Evolutionary conservation across 352 stramenopile genomes (phyloP).

Genomic region (Pythium plurisporium): DNA sequence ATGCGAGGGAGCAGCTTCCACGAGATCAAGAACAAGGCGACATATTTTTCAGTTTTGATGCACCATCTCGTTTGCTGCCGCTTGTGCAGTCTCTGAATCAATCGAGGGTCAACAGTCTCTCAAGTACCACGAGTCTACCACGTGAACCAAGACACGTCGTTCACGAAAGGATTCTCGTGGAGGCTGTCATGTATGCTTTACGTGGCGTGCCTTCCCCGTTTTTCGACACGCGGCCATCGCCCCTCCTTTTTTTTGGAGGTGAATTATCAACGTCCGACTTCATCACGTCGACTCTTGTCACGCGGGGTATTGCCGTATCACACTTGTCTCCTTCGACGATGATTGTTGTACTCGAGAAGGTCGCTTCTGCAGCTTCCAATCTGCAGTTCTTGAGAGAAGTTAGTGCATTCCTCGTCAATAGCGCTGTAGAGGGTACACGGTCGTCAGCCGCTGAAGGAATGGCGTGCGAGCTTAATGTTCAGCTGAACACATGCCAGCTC

Average conservation of each 20-base stretch:
- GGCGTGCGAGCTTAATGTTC: conserved; percentile 33
- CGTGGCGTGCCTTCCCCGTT: conserved; percentile 43
- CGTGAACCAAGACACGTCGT: conserved; percentile 27
- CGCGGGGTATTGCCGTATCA: conserved; percentile 27
- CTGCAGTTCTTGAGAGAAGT: conserved; percentile 52
- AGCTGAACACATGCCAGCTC: conserved; percentile 23
- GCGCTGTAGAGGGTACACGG: conserved; percentile 2
- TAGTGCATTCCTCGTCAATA: conserved; percentile 13
- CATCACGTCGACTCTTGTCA: conserved; percentile 10
- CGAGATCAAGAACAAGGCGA: background rate
- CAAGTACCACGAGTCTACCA: background rate
- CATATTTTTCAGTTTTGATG: conserved; percentile 11
- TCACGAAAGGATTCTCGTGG: conserved; percentile 44
- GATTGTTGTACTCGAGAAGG: conserved; percentile 26
- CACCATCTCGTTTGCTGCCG: background rate
- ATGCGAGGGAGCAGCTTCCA: background rate
- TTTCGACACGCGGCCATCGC: conserved; percentile 31
- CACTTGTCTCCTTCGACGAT: conserved; percentile 52
- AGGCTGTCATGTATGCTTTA: conserved; percentile 54
- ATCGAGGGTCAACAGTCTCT: background rate
- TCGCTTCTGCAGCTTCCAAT: conserved; percentile 33
- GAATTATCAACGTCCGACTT: conserved; percentile 26
- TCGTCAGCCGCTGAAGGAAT: conserved; percentile 44
- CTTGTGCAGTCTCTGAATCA: conserved; percentile 7
- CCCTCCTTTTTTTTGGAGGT: conserved; percentile 25